A percentile compares a stretch with the other conserved stretches of the same genome.
These are phyloP conservation scores for Proteromonas lacertae DNA, from an alignment of 352 stramenopile species.

Conservation along the genomic window DNA sequence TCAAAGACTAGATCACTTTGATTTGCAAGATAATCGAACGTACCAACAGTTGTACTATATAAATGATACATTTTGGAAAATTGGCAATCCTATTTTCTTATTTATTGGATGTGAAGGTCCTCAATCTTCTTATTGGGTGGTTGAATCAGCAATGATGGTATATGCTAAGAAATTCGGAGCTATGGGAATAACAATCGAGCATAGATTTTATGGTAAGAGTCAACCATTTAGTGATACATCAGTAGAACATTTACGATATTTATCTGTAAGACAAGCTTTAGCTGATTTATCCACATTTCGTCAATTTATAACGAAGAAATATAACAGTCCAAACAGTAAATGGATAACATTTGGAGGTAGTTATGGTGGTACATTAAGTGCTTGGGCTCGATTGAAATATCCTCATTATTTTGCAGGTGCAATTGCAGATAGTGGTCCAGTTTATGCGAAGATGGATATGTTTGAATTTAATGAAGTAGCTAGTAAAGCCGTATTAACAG, in stretches of 20 bases:
- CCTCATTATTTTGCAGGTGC: conserved; percentile 27
- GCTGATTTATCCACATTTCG: conserved; percentile 34
- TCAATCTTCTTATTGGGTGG: conserved; percentile 14
- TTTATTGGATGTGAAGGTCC: conserved; percentile 28
- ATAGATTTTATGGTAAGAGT: conserved; percentile 45
- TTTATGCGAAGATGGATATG: conserved; percentile 32
- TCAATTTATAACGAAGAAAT: conserved; percentile 18
- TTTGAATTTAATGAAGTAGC: conserved; percentile 33
- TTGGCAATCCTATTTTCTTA: conserved; percentile 13
- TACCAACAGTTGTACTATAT: conserved; percentile 15
- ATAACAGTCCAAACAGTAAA: conserved; percentile 11
- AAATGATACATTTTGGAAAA: conserved; percentile 6
- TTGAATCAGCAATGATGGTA: conserved; percentile 23
- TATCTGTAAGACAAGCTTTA: conserved; percentile 38
- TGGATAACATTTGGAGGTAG: conserved; percentile 35
- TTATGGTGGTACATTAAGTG: conserved; percentile 30
- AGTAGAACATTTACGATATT: conserved; percentile 24
- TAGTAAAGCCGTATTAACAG: conserved; percentile 16
- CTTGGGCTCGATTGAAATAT: conserved; percentile 34
- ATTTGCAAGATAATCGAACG: conserved; percentile 5
- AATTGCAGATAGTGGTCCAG: conserved; percentile 28
- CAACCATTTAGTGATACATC: conserved; percentile 28
- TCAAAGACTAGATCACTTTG: conserved; percentile 24
- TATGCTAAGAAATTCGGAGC: conserved; percentile 9
- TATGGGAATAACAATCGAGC: conserved; percentile 45